Base-by-base conservation (phyloP, 805 yeast species). In the Starmerella tilneyi region DNA sequence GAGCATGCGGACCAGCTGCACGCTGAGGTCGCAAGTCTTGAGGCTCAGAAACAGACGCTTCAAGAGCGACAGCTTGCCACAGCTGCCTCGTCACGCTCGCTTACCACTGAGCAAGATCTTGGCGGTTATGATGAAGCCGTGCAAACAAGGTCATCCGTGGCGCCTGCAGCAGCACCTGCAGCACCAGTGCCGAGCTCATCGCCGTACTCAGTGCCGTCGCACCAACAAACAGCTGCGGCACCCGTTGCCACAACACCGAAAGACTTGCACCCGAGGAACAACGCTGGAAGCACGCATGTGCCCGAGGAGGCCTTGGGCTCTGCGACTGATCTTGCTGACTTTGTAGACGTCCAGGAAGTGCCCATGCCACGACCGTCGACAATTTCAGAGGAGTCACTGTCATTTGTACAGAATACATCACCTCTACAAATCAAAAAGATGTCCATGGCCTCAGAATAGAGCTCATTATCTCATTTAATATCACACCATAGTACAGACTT, bases 21-120 rank as follows among this genome's bases (percentile, higher is more conserved):
- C n/a, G 51, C 46, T 16, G 54, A 51, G 38, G 47, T 51, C 34
- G 54, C 47, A 21, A 27, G 39, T 16, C 40, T 51, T 12, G 54
- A 51, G 45, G 29, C 40, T 8, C 44, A 51, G 41, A 28, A 31
- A 24, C 38, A 36, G 17, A 37, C 30, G 11, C 48, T 49, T 31
- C 51, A 49, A 13, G 26, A 38, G 41, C 43, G 41, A 29, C 48
- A 43, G 37, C 38, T 43, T 13, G 46, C 49, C 12, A 34, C 44
- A 11, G 37, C 36, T 4, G 34, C 38, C 6, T 38, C 47, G 24
- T 7, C 36, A n/a, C 38, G 31, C 11, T 38, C 47, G 16, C 4
- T 44, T 15, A 16, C 27, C 9, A 15, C 13, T 8, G 37, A 19
- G n/a, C 5, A 31, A 22, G 35, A 16, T 16, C 36, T 5, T 3